These are phyloP conservation scores for Hortaea sp. DNA, from an alignment of 2,329 filamentous ascomycete species.

Conservation along the genomic window DNA sequence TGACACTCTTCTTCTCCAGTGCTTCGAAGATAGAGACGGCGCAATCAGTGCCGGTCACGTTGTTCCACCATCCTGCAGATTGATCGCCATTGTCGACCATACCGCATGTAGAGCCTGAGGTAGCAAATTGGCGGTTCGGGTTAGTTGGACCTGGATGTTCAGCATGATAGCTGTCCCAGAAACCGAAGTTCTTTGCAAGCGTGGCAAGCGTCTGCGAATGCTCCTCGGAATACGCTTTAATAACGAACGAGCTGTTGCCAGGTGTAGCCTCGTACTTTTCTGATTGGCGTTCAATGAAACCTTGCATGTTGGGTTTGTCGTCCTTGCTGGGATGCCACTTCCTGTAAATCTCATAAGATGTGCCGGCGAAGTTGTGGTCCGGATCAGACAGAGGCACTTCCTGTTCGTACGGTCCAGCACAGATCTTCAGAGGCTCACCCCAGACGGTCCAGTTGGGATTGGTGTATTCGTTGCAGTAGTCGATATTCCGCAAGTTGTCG, in stretches of 20 bases:
- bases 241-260: constrained; percentile 27
- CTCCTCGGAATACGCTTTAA: constrained; percentile 28
- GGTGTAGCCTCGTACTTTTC: constrained; percentile 28
- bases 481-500: constrained; percentile 22
- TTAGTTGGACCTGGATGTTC: constrained; percentile 33
- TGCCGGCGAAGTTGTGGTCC: constrained; percentile 20
- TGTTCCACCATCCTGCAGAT: constrained; percentile 20
- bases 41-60: constrained; percentile 26
- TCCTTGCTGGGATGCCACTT: constrained; percentile 28
- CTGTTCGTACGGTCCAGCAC: constrained; percentile 26
- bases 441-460: constrained; percentile 30
- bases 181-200: constrained; percentile 28
- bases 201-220: constrained; percentile 27
- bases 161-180: constrained; percentile 29
- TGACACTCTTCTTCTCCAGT: constrained; percentile 26
- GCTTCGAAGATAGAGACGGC: constrained; percentile 28
- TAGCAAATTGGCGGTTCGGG: constrained; percentile 31
- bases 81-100: constrained; percentile 15
- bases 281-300: constrained; percentile 31
- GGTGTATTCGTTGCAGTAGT: constrained; percentile 30
- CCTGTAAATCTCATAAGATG: constrained; percentile 25
- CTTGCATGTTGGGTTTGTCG: constrained; percentile 29
- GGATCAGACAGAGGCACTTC: constrained; percentile 27
- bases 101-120: constrained; percentile 17
- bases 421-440: constrained; percentile 27